Evolutionary conservation across 305 asterid genomes (phyloP).

Genomic region (Ilex paraguariensis): DNA sequence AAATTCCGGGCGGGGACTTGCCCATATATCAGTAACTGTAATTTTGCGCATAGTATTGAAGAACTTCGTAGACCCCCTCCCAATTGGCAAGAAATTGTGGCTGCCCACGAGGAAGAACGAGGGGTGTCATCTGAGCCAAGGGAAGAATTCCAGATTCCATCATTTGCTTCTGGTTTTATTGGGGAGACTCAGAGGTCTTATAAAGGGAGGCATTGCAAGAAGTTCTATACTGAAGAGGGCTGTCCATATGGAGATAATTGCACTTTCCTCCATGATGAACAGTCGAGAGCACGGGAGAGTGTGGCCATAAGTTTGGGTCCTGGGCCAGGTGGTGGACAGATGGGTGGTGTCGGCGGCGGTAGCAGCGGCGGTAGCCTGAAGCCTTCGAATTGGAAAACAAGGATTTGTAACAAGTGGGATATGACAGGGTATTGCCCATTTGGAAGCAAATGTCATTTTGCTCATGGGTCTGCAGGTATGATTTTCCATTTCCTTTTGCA

Average conservation of each 20-base stretch:
- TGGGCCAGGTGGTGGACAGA: slow-evolving; percentile 45
- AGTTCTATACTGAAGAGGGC: slow-evolving; percentile 75
- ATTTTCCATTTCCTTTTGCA: background rate
- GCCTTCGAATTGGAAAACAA: slow-evolving; percentile 86
- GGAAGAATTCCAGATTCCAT: slow-evolving; percentile 75
- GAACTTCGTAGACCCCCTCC: slow-evolving; percentile 84
- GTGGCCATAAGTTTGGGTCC: slow-evolving; percentile 80
- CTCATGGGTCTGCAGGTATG: slow-evolving; percentile 59
- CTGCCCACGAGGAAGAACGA: slow-evolving; percentile 58
- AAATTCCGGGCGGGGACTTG: slow-evolving; percentile 73
- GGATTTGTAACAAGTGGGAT: slow-evolving; percentile 92
- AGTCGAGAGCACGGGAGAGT: slow-evolving; percentile 65
- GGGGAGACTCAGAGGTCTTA: slow-evolving; percentile 55
- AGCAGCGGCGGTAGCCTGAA: slow-evolving; percentile 41
- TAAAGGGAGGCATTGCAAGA: slow-evolving; percentile 77
- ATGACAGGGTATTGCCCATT: slow-evolving; percentile 80
- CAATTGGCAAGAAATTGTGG: slow-evolving; percentile 82
- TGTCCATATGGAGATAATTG: slow-evolving; percentile 87
- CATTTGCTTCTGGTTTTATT: slow-evolving; percentile 35
- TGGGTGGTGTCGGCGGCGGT: slow-evolving; percentile 30
- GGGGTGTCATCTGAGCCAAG: slow-evolving; percentile 36
- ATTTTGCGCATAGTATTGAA: slow-evolving; percentile 72
- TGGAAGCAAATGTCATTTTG: slow-evolving; percentile 89
- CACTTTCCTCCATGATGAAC: slow-evolving; percentile 76
- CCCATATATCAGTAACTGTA: slow-evolving; percentile 69